Conservation (phyloP, 305 asterid species). For the Solanum chacoense region DNA sequence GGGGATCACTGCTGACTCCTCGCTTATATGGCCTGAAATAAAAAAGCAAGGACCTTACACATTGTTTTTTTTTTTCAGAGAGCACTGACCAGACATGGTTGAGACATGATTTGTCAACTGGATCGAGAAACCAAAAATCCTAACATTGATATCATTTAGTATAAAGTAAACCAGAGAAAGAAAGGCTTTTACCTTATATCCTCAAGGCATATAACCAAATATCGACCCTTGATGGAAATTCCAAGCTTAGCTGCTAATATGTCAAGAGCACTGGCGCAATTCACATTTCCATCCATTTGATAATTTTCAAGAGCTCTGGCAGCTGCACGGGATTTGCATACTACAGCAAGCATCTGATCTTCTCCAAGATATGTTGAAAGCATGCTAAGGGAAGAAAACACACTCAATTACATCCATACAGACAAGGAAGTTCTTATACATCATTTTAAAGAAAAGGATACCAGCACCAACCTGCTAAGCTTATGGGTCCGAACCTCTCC, state of each 20-base stretch:
- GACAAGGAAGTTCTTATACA: not conserved
- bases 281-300: slow-evolving; percentile 9
- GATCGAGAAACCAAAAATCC: not conserved
- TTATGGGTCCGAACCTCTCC: slow-evolving; percentile 37
- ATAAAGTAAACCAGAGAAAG: not conserved
- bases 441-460: not conserved
- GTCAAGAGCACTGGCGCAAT: slow-evolving; percentile 6
- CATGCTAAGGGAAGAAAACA: slow-evolving; percentile 25
- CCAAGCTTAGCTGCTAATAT: slow-evolving; percentile 23
- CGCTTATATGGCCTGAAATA: slow-evolving; percentile 22
- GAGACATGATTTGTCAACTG: not conserved
- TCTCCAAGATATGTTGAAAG: slow-evolving; percentile 51
- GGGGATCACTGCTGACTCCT: slow-evolving; percentile 13
- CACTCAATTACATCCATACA: not conserved
- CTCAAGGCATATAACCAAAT: slow-evolving; percentile 34
- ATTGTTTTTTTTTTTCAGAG: not conserved
- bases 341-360: slow-evolving; percentile 55
- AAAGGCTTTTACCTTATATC: slow-evolving; percentile 31
- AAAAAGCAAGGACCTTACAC: not conserved
- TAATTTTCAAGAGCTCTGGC: slow-evolving; percentile 23
- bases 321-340: slow-evolving; percentile 35
- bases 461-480: slow-evolving; percentile 45
- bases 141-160: not conserved
- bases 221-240: slow-evolving; percentile 17
- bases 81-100: not conserved